These are phyloP conservation scores for Aspergillus ustus DNA, from an alignment of 2,329 filamentous ascomycete species.

Conservation along the genomic window DNA sequence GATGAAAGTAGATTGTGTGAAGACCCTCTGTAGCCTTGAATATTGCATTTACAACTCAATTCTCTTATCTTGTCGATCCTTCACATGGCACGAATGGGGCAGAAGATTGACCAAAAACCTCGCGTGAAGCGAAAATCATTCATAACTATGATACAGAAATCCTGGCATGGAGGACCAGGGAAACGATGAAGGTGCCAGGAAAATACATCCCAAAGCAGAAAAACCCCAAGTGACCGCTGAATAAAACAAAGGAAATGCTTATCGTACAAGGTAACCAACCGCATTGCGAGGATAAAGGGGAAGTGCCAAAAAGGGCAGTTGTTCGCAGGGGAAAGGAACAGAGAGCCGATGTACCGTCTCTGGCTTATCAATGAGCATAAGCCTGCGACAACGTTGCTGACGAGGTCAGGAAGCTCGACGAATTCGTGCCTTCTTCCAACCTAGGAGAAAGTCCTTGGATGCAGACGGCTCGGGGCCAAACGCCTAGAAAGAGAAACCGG, in stretches of 20 bases:
- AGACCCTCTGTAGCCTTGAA: not conserved
- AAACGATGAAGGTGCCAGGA: not conserved
- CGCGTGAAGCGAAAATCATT: not conserved
- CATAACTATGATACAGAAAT: not conserved
- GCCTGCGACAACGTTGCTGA: not conserved
- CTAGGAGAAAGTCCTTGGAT: not conserved
- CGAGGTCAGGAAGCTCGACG: not conserved
- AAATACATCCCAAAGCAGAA: conserved; percentile 16
- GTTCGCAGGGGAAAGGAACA: conserved; percentile 11
- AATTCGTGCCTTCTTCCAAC: no score
- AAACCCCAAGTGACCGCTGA: not conserved
- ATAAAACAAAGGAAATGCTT: conserved; percentile 9
- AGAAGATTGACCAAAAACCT: not conserved
- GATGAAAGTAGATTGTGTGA: not conserved
- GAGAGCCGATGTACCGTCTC: not conserved
- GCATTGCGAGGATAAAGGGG: conserved; percentile 12
- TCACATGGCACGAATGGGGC: not conserved
- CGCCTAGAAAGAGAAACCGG: not conserved
- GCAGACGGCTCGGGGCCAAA: not conserved
- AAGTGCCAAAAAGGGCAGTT: conserved; percentile 14
- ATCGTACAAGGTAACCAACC: conserved; percentile 15
- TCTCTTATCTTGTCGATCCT: not conserved
- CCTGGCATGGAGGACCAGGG: not conserved
- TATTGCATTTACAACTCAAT: not conserved
- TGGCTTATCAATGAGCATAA: conserved; percentile 3